A percentile compares a stretch with the other conserved stretches of the same genome.
phyloP scores from a whole-genome alignment of 2,329 filamentous ascomycete species.

The Verticillium nonalfalfae region DNA sequence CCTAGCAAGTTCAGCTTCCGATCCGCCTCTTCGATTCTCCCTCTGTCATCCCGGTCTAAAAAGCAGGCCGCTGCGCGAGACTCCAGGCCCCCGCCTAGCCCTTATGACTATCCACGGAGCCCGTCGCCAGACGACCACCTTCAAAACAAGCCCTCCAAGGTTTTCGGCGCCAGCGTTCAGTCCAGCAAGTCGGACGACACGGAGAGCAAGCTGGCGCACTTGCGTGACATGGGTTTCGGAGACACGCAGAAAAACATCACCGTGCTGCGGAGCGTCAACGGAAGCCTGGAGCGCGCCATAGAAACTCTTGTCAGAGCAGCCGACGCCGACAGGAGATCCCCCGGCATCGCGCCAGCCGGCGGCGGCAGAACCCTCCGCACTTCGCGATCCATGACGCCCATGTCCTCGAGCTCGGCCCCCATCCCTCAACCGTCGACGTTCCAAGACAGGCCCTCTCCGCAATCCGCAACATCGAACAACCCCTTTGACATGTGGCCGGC shows the following conservation, averaged over 20 bases:
- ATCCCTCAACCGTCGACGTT: slow-evolving; percentile 15
- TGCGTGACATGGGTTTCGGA: slow-evolving; percentile 87
- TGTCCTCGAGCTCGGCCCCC: slow-evolving; percentile 29
- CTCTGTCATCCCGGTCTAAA: slow-evolving; percentile 53
- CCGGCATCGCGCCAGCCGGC: slow-evolving; percentile 20
- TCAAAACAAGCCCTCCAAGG: slow-evolving; percentile 58
- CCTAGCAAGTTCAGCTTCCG: slow-evolving; percentile 55
- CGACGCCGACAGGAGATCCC: slow-evolving; percentile 50
- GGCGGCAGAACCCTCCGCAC: slow-evolving; percentile 38
- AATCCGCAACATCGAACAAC: slow-evolving; percentile 49
- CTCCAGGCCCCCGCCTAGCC: slow-evolving; percentile 9
- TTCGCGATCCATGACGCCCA: slow-evolving; percentile 49
- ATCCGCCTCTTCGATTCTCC: slow-evolving; percentile 62
- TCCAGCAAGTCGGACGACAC: slow-evolving; percentile 49
- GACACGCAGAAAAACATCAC: slow-evolving; percentile 77
- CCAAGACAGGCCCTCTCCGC: slow-evolving; percentile 4
- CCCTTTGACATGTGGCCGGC: slow-evolving; percentile 57
- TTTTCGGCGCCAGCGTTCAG: slow-evolving; percentile 64
- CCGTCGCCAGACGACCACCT: slow-evolving; percentile 27
- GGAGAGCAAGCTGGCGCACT: slow-evolving; percentile 68
- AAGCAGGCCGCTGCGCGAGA: slow-evolving; percentile 33
- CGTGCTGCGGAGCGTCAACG: slow-evolving; percentile 75
- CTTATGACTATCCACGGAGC: slow-evolving; percentile 18
- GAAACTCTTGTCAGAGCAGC: slow-evolving; percentile 80
- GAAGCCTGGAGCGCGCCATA: slow-evolving; percentile 79